Percentiles rank a stretch among this genome's conserved stretches.
Evolutionary conservation across 768 basidiomycete species (phyloP).

Genomic region (Pseudohyphozyma bogoriensis): DNA sequence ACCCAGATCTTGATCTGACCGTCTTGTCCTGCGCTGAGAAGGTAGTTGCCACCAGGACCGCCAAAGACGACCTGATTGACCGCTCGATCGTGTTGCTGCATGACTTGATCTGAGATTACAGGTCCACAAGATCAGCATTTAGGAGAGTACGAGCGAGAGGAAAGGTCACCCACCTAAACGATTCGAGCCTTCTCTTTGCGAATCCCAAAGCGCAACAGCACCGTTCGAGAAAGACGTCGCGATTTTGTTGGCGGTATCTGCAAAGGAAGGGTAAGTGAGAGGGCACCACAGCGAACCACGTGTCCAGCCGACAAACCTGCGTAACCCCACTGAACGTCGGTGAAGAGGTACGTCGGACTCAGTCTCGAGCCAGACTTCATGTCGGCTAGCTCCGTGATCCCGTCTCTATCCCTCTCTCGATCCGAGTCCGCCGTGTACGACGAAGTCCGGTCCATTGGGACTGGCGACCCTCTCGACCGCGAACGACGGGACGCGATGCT

Average conservation of each 20-base stretch:
- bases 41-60: constrained; percentile 23
- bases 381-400: constrained; percentile 17
- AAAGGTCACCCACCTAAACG: neutral
- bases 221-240: constrained; percentile 26
- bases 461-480: constrained; percentile 9
- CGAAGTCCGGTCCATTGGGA: neutral
- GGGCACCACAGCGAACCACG: too few relatives aligned
- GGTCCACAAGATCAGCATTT: neutral
- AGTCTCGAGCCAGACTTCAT: constrained; percentile 8
- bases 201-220: constrained; percentile 24
- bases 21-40: constrained; percentile 29
- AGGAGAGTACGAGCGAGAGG: neutral
- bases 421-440: neutral
- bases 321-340: constrained; percentile 26
- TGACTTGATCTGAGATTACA: constrained; percentile 2
- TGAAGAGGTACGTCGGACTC: constrained; percentile 18
- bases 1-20: constrained; percentile 31
- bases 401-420: neutral
- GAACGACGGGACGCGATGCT: constrained; percentile 19
- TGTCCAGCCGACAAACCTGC: neutral
- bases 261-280: neutral
- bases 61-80: constrained; percentile 30
- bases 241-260: constrained; percentile 21
- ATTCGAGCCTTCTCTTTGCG: constrained; percentile 9
- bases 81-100: constrained; percentile 27